Evolutionary conservation across 106 monocot genomes (phyloP), one percentile per base, ranked within the genome.

Genomic region (Agapanthus africanus): DNA sequence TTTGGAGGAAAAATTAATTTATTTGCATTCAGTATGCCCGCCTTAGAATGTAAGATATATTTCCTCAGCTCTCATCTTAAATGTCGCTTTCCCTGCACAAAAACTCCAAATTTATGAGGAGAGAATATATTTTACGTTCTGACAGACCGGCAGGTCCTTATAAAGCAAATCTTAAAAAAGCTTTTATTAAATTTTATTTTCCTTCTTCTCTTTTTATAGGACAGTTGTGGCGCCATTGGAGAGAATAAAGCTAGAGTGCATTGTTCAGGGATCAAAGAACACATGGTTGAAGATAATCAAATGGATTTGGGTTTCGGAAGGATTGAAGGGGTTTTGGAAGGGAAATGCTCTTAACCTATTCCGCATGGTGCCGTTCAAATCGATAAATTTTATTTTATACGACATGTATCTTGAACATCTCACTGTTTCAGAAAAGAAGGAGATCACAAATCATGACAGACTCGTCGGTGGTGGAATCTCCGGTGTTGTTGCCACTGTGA

Each of bases 201-300:
- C n/a, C n/a, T 44, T 14, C 4, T 28, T 61, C 33, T 61, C 14
- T 71, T 34, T 19, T 13, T 4, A 5, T 74, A 88, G 87, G 76
- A 88, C 87, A 63, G 75, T 35, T 59, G 60, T 84, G 14, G 87
- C 83, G 8, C 87, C 87, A 6, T 52, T 84, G 40, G 87, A 88
- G 72, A 75, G 87, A 54, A 63, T 88, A 42, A 88, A 88, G 66
- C 76, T 88, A 32, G 83, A 84, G 67, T 88, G 81, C 73, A 84
- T 81, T 22, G 67, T 82, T 22, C 72, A 41, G 3, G 87, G 83
- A 54, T 69, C 77, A 4, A 67, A 65, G 23, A 14, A 50, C 6
- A 8, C 72, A 13, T 73, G 72, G 78, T 14, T 59, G 33, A 72
- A 81, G 18, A 66, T 81, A 19, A 32, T 78, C 13, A 41, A 14